These are phyloP conservation scores for Quercus variabilis DNA, from an alignment of 306 rosid genomes.

Conservation along the genomic window DNA sequence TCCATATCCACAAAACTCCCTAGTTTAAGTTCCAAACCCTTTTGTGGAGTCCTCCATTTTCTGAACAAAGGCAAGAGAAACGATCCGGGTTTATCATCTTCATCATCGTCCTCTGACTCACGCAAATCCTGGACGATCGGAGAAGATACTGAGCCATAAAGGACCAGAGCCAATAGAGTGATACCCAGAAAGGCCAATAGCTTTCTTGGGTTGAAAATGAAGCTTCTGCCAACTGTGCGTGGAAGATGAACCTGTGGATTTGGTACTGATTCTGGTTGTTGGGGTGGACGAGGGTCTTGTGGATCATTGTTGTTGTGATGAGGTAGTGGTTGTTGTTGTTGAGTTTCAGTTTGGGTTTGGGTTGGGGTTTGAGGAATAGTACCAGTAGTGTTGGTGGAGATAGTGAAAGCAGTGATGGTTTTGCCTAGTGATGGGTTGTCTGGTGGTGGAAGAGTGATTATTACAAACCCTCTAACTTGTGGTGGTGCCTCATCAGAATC, in stretches of 20 bases:
- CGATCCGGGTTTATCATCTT: constrained; percentile 15
- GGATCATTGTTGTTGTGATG: not conserved
- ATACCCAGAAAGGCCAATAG: constrained; percentile 42
- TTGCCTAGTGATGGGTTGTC: constrained; percentile 77
- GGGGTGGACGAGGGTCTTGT: constrained; percentile 21
- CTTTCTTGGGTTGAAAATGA: constrained; percentile 30
- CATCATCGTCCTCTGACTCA: constrained; percentile 31
- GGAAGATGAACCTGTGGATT: constrained; percentile 30
- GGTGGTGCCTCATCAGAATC: constrained; percentile 48
- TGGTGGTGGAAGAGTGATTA: constrained; percentile 81
- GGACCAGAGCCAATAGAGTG: constrained; percentile 48
- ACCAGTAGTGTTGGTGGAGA: constrained; percentile 18
- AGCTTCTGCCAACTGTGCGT: constrained; percentile 21
- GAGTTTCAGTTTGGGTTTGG: constrained; percentile 12
- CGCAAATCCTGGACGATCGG: constrained; percentile 33
- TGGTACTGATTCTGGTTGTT: constrained; percentile 12
- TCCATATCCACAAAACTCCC: constrained; percentile 44
- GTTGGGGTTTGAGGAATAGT: constrained; percentile 15
- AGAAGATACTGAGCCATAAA: constrained; percentile 45
- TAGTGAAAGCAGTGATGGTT: constrained; percentile 71
- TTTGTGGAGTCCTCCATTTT: constrained; percentile 31
- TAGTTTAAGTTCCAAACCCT: constrained; percentile 42
- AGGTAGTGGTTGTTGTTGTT: constrained; percentile 12
- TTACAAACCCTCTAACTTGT: constrained; percentile 47
- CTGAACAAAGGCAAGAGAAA: constrained; percentile 53